Evolutionary conservation across 108 stramenopile species (phyloP), one percentile per base, ranked within the genome.

Genomic region (Discostella pseudostelligera): DNA sequence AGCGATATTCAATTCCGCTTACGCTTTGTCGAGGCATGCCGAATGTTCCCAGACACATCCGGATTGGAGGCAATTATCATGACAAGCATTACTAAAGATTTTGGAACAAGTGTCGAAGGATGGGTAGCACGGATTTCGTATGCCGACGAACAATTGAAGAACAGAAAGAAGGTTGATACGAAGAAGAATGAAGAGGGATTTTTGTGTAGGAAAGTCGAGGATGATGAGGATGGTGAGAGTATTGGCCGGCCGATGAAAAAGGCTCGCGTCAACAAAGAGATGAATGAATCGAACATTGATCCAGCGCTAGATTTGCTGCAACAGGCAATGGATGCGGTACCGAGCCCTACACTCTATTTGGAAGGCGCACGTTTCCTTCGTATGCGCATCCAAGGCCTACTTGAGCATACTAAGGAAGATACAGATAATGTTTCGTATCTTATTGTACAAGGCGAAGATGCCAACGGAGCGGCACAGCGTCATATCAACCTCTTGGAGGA

Each of bases 61-160:
- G 39, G 50, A 0, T 59, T 94, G 57, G 85, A 87, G 62, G 39
- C 70, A 4, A 37, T 48, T 19, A 79, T 94, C 50, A 80, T 86
- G 62, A 62, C 74, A 7, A 71, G 74, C 22, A 67, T 94, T 19
- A 56, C 67, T 40, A 19, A 25, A 10, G 89, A 94, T 47, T 88
- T 88, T 69, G 67, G 63, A 8, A 47, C 79, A n/a, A 66, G 69
- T 24, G 86, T 85, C 3, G 85, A 89, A 51, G 87, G 87, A 26
- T 94, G 93, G 89, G 90, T 94, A 40, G 86, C 85, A 2, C 58
- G 88, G 48, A 89, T 89, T 45, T 48, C 48, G 32, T 74, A 62
- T 58, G 72, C 58, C 8, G 73, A 70, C 36, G 81, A 78, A 16
- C 35, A 47, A 39, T 64, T 64, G 61, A 68, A 61, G 37, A 45